phyloP scores from a whole-genome alignment of 371 early-diverging fungal genomes.

The Funneliformis caledonium region DNA sequence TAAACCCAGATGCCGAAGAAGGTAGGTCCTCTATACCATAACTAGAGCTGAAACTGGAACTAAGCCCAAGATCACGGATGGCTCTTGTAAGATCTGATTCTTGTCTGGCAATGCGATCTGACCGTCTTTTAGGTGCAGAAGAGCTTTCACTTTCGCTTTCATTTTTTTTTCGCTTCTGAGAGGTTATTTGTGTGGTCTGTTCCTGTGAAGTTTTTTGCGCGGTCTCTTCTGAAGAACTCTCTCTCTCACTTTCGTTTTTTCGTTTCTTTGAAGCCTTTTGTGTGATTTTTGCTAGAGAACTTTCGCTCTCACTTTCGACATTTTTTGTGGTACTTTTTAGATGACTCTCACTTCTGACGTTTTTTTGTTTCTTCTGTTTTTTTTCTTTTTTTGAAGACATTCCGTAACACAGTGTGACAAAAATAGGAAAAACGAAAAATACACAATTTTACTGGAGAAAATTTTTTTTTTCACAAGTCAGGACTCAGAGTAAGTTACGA shows the following conservation, averaged over 20 bases:
- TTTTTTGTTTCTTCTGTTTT: too few relatives aligned
- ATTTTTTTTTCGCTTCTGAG: not conserved
- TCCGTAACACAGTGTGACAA: too few relatives aligned
- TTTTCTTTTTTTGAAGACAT: too few relatives aligned
- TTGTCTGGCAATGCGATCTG: not conserved
- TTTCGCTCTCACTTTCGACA: not conserved
- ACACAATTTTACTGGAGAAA: too few relatives aligned
- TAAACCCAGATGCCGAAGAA: conserved; percentile 26
- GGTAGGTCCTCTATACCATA: conserved; percentile 2
- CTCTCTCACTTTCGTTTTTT: not conserved
- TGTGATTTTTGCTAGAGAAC: conserved; percentile 22
- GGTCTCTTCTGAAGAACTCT: not conserved
- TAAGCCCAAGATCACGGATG: not conserved
- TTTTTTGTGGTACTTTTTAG: too few relatives aligned
- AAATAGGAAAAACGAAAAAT: too few relatives aligned
- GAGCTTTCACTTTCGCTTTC: conserved; percentile 16
- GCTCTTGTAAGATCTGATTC: not conserved
- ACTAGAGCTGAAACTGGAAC: conserved; percentile 2
- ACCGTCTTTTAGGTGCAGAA: conserved; percentile 1
- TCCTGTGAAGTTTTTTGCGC: not conserved
- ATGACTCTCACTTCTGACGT: too few relatives aligned
- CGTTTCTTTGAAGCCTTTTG: conserved; percentile 25
- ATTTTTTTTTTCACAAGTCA: too few relatives aligned
- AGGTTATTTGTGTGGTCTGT: not conserved
- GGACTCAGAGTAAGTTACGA: too few relatives aligned